Base-by-base conservation (phyloP, 2,329 filamentous ascomycete genomes). In the Ophioceras dolichostomum region DNA sequence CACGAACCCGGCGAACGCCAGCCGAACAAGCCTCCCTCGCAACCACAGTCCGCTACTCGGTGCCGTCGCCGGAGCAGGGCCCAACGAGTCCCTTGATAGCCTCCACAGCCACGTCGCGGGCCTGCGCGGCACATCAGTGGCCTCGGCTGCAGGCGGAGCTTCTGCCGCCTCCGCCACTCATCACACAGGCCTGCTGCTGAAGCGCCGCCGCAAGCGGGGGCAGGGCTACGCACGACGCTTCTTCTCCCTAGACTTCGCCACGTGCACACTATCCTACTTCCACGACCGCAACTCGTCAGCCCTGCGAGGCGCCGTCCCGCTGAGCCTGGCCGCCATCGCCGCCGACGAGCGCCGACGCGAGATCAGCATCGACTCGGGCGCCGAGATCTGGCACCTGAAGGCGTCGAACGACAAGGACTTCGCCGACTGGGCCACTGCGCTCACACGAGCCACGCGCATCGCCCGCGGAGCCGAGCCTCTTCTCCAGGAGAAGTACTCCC, bases 291-390 rank as follows among this genome's bases (percentile, higher is more conserved):
- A 93, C 53, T 94, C 89, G 5, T 93, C 89, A 5, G 87, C 89
- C 1, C 67, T 98, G 31, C 77, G 91, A 41, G 91, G 91, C 14
- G 87, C 91, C 7, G 91, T 98, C 36, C 91, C 91, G 0, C 68
- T 98, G 8, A 91, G 86, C 19, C 64, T 98, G 36, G 91, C 91
- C 13, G 91, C 86, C 4, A 83, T 98, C 41, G 84, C 88, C 4
- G 86, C 86, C 7, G 88, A 94, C 53, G 85, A 91, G 55, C 77
- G 83, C 50, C 77, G 83, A 27, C 75, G 87, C 45, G 89, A 96
- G 57, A 94, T 98, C 37, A 94, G 83, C 30, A 91, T 98, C 40
- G 91, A 98, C 55, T 96, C 91, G 0, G 91, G 91, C 1, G 88
- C 91, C 3, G 91, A 98, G 58, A 78, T 98, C 19, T 98, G 91